phyloP scores from a whole-genome alignment of 2,329 filamentous ascomycete species.

The Penicillium sp. region DNA sequence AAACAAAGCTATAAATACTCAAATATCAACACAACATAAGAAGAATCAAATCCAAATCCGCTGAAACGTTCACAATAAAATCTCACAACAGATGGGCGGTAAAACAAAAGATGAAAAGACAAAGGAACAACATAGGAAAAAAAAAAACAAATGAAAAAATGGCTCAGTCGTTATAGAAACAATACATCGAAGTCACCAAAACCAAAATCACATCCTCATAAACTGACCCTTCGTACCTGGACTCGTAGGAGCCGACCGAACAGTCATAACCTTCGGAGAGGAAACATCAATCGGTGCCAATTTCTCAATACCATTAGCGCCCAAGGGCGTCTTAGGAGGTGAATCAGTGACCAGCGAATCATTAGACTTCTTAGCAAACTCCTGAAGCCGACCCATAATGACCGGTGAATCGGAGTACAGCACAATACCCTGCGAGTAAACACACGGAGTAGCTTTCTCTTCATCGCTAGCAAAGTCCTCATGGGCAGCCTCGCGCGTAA shows the following conservation, averaged over 20 bases:
- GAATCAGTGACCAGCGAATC: slow-evolving; percentile 16
- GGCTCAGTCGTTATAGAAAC: neutral
- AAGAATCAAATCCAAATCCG: neutral
- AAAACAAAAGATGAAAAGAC: neutral
- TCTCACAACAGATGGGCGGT: neutral
- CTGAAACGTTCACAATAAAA: neutral
- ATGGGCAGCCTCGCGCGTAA: slow-evolving; percentile 54
- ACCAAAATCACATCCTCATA: slow-evolving; percentile 5
- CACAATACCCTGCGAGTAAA: slow-evolving; percentile 52
- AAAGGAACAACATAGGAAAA: neutral
- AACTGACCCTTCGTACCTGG: slow-evolving; percentile 15
- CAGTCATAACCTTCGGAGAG: slow-evolving; percentile 12
- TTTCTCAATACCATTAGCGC: slow-evolving; percentile 6
- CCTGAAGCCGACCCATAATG: slow-evolving; percentile 42
- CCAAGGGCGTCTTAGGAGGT: slow-evolving; percentile 13
- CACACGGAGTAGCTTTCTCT: slow-evolving; percentile 44
- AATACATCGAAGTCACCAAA: neutral
- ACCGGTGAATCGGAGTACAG: slow-evolving; percentile 52
- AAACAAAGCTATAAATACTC: slow-evolving; percentile 3
- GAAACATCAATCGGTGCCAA: slow-evolving; percentile 1
- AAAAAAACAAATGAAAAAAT: neutral
- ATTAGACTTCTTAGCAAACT: slow-evolving; percentile 38
- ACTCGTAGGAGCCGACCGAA: slow-evolving; percentile 23
- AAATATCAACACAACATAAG: neutral
- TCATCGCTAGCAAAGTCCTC: slow-evolving; percentile 49